Base-by-base conservation (phyloP, 2,329 filamentous ascomycete species). In the Raffaelea deltoideospora region DNA sequence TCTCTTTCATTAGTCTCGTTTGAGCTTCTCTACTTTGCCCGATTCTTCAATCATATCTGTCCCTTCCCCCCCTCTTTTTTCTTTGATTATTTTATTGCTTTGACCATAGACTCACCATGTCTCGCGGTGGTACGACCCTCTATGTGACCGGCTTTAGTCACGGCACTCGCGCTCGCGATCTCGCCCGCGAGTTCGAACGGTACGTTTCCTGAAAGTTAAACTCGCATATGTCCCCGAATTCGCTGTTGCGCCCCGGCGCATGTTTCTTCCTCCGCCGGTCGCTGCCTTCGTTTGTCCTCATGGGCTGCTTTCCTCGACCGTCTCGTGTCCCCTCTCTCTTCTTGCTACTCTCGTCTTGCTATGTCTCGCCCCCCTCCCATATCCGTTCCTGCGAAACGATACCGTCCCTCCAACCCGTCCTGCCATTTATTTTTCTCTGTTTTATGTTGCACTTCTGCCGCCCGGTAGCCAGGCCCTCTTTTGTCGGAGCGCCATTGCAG, bases 141-240 rank as follows among this genome's bases (percentile, higher is more conserved):
- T 96, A 96, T 69, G 88, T 96, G 63, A 94, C 87, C 56, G 90
- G 90, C 73, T 98, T 98, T 64, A 92, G 88, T 74, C 86, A 94
- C 65, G 86, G 88, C 62, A 95, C 88, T 61, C 85, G 90, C 70
- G 86, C 90, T 61, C 85, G 90, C 76, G 87, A 98, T 72, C 83
- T 96, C 61, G 86, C 88, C 69, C 95, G 93, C 82, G 88, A 96
- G 73, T 96, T 96, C 82, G 88, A 96, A 87, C 86, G 88, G 85
- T 95, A 94, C 76, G 87, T 93, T 36, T 37, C 28, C n/a, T 42
- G 31, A 21, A 37, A 24, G n/a, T n/a, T n/a, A n/a, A n/a, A n/a
- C n/a, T n/a, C n/a, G n/a, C n/a, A n/a, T n/a, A n/a, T n/a, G n/a
- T n/a, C n/a, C n/a, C n/a, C n/a, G n/a, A n/a, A n/a, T n/a, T n/a